Base-by-base conservation (phyloP, 108 stramenopile genomes). In the Nannochloropsis granulata region DNA sequence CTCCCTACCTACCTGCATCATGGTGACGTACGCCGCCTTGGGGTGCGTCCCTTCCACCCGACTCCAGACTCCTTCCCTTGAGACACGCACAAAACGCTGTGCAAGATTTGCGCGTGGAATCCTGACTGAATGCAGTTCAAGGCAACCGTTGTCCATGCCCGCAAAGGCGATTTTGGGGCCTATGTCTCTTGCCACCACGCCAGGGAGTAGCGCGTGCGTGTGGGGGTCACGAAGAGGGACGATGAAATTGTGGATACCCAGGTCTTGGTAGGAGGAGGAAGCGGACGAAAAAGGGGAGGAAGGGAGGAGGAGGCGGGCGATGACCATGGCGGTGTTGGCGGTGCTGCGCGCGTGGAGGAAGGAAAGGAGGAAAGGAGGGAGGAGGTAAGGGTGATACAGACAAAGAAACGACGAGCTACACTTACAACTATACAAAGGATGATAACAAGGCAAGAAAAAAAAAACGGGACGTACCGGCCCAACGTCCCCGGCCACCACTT, bases 71-170 rank as follows among this genome's bases (percentile, higher is more conserved):
- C 56, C 56, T 2, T 71, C 21, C 7, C 56, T 16, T n/a, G 56
- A n/a, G 21, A 71, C 56, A 71, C 56, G 56, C 56, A 71, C 56
- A n/a, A 71, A 71, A 2, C 56, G 56, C n/a, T 71, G 56, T 7
- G 96, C 95, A 95, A 98, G 96, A 90, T 96, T 96, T 43, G 93
- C 90, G 34, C 96, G 91, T 12, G 97, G 96, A 56, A 97, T 94
- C 24, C 86, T 83, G 8, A 97, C 96, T 23, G 93, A 84, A 24
- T 94, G 90, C 85, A 98, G 95, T 13, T 83, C 86, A 12, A 93
- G 92, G 92, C 91, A 98, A 8, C 98, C 97, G 91, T 97, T 98
- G 91, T 98, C 98, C 95, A 97, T 96, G 83, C 92, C 93, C 86
- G 95, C 96, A 91, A 96, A 96, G 25, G 88, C 90, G 86, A 96